Base-by-base conservation (phyloP, 2,329 filamentous ascomycete genomes). In the Grosmannia penicillata region DNA sequence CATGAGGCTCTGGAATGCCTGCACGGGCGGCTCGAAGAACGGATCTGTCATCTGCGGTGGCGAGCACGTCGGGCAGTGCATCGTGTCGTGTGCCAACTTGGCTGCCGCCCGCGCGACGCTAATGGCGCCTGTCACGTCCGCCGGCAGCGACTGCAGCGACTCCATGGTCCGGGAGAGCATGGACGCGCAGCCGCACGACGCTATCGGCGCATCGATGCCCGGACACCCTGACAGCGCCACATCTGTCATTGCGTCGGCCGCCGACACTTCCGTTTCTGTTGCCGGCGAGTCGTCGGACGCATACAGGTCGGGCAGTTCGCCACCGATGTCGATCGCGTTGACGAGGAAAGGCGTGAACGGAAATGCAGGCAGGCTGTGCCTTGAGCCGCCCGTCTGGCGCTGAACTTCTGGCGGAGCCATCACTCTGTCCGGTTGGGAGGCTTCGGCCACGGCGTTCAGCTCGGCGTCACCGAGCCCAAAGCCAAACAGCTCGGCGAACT, bases 1-100 rank as follows among this genome's bases (percentile, higher is more conserved):
- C 70, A 76, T 75, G 36, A 68, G 59, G 48, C 64, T 75, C 50
- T 77, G 73, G 43, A 72, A 69, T 23, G 60, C 47, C 37, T 69
- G 63, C 36, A 74, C 61, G 18, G 63, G 58, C 2, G 60, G 56
- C 1, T 22, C 6, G 56, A 51, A 23, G 53, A 63, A 57, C 8
- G 56, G 48, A 14, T 30, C 28, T 9, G 21, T 24, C 33, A 17
- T 21, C 18, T 4, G 17, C 24, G 17, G 8, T 59, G 58, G 53
- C 36, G 62, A 63, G 54, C 73, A 78, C 14, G 53, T 45, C 1
- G 57, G 49, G 48, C 73, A 78, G 45, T 61, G 57, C 36, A 74
- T 60, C 15, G 65, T 61, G 27, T 68, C 56, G 50, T 74, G 64
- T 2, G 68, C 70, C 1, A 61, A 54, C 39, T 58, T 62, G 24